Percentiles rank a stretch among this genome's conserved stretches.
Conservation (phyloP, 202 grass and related monocot genomes). For the Setaria italica region DNA sequence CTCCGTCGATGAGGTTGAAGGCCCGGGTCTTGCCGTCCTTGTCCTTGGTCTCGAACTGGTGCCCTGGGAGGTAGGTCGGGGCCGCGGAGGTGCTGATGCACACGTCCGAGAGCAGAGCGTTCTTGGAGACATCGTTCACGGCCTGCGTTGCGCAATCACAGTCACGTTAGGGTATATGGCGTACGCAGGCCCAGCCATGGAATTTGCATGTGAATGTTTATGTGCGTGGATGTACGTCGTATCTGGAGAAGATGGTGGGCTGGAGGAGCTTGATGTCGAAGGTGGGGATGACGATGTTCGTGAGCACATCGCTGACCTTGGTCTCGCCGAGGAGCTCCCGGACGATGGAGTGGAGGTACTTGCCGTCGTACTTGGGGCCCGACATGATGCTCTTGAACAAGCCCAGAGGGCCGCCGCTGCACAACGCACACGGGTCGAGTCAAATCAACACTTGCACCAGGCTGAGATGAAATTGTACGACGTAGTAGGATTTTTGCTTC, state of each 20-base stretch:
- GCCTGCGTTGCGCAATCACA: background rate
- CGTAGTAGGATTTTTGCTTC: too few species aligned
- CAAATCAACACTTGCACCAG: too few species aligned
- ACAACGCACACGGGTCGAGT: background rate
- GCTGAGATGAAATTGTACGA: too few species aligned
- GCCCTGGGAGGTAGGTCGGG: slow-evolving; percentile 68
- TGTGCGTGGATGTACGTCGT: slow-evolving; percentile 38
- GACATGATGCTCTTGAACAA: background rate
- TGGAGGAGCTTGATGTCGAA: slow-evolving; percentile 80
- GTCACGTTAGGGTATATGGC: background rate
- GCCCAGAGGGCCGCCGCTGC: slow-evolving; percentile 22
- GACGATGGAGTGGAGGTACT: slow-evolving; percentile 58
- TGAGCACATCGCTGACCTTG: slow-evolving; percentile 46
- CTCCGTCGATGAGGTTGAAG: slow-evolving; percentile 77
- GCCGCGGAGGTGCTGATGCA: slow-evolving; percentile 76
- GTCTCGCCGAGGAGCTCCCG: slow-evolving; percentile 46
- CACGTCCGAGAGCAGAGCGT: slow-evolving; percentile 69
- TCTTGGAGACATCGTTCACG: slow-evolving; percentile 28
- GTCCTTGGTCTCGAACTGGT: slow-evolving; percentile 55
- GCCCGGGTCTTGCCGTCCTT: slow-evolving; percentile 37
- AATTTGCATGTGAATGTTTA: too few species aligned
- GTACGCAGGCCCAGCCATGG: too few species aligned
- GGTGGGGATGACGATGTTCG: slow-evolving; percentile 66
- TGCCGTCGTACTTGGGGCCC: slow-evolving; percentile 68
- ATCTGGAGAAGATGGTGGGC: slow-evolving; percentile 69